A percentile compares a stretch with the other conserved stretches of the same genome.
These are phyloP conservation scores for Mycena metata DNA, from an alignment of 768 basidiomycete genomes.

Conservation along the genomic window DNA sequence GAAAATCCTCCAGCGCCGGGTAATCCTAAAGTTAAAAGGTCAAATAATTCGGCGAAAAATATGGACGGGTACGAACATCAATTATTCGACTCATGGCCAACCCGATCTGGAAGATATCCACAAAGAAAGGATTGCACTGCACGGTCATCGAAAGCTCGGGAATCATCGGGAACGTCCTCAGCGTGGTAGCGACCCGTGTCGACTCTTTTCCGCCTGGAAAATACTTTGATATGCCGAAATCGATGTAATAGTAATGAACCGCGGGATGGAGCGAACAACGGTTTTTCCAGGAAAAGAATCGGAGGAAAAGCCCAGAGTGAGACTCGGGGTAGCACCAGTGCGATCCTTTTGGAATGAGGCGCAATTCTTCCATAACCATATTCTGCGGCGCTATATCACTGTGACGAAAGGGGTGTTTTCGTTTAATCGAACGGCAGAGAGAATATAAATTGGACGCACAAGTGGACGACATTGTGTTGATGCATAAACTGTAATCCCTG, in stretches of 20 bases:
- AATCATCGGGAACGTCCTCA: slow-evolving; percentile 17
- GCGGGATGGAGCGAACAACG: slow-evolving; percentile 41
- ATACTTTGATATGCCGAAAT: slow-evolving; percentile 42
- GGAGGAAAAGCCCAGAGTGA: neutral
- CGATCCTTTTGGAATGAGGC: slow-evolving; percentile 37
- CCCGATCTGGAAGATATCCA: slow-evolving; percentile 19
- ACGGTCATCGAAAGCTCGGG: slow-evolving; percentile 7
- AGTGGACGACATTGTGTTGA: slow-evolving; percentile 40
- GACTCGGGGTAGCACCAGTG: too few species aligned
- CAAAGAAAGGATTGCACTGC: slow-evolving; percentile 8
- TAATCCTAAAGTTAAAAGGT: slow-evolving; percentile 16
- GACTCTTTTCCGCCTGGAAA: too few species aligned
- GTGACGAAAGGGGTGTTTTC: neutral
- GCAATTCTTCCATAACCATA: slow-evolving; percentile 25
- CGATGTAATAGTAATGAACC: slow-evolving; percentile 44
- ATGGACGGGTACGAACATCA: slow-evolving; percentile 1
- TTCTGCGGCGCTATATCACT: slow-evolving; percentile 35
- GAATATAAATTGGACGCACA: slow-evolving; percentile 24
- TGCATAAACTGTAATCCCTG: slow-evolving; percentile 44
- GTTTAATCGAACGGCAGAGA: slow-evolving; percentile 2
- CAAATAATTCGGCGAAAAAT: slow-evolving; percentile 1
- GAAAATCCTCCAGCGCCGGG: slow-evolving; percentile 15
- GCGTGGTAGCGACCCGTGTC: neutral
- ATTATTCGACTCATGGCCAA: slow-evolving; percentile 6
- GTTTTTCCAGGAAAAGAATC: slow-evolving; percentile 11